Conservation (phyloP, 2,329 filamentous ascomycete genomes). For the Fusarium aywerte region DNA sequence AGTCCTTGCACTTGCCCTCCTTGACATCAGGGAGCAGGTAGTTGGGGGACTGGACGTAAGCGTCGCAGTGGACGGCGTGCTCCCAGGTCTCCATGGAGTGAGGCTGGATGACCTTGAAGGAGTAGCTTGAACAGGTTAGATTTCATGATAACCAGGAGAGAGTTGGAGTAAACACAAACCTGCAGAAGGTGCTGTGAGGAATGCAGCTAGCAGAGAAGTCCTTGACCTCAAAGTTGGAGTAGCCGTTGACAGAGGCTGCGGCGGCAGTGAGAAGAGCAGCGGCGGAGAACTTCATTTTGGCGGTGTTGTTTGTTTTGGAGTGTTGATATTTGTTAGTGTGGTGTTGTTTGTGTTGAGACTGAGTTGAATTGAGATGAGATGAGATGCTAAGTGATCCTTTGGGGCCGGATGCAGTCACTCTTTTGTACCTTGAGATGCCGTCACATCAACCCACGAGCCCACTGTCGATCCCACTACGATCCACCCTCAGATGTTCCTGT, state of each 20-base stretch:
- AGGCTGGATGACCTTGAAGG: slow-evolving; percentile 29
- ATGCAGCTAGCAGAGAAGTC: slow-evolving; percentile 29
- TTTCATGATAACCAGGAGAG: fast-evolving
- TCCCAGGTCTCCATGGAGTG: slow-evolving; percentile 43
- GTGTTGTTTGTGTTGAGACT: not conserved
- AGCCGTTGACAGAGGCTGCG: slow-evolving; percentile 7
- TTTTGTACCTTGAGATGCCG: slow-evolving; percentile 7
- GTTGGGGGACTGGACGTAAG: slow-evolving; percentile 33
- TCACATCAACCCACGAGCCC: not conserved
- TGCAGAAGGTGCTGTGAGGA: slow-evolving; percentile 24
- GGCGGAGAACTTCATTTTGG: slow-evolving; percentile 36
- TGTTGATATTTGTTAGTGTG: not conserved
- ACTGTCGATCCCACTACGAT: slow-evolving; percentile 17
- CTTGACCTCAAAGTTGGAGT: slow-evolving; percentile 8
- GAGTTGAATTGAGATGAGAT: not conserved
- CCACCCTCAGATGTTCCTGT: not conserved
- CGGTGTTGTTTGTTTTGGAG: not conserved
- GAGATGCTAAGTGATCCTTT: not conserved
- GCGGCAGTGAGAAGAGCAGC: slow-evolving; percentile 23
- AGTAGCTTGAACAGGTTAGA: slow-evolving; percentile 11
- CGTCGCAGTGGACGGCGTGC: slow-evolving; percentile 39
- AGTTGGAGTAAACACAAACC: not conserved
- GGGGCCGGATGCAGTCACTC: not conserved
- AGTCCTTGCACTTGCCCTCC: slow-evolving; percentile 45
- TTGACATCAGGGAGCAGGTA: slow-evolving; percentile 48